Conservation (phyloP, 2,329 filamentous ascomycete species). For the Arthrobotrys musiformis region DNA sequence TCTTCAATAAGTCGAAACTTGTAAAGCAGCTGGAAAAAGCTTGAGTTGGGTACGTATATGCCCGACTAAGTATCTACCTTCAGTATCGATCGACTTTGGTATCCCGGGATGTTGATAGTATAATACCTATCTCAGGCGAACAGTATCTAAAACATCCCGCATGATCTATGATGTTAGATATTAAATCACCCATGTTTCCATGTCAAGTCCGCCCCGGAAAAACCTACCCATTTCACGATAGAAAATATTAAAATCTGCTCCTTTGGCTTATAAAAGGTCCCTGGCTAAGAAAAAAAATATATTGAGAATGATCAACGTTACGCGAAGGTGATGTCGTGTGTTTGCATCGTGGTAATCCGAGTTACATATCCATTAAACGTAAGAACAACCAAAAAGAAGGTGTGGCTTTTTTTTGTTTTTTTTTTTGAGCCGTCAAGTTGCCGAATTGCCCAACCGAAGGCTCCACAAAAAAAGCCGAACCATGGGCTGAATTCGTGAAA, state of each 20-base stretch:
- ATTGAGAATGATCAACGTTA: not conserved
- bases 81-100: constrained; percentile 1
- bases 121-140: not conserved
- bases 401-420: constrained; percentile 42
- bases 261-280: too few relatives aligned
- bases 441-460: not conserved
- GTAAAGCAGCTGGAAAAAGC: not conserved
- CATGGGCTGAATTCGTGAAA: too few relatives aligned
- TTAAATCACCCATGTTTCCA: not conserved
- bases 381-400: constrained; percentile 45
- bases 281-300: too few relatives aligned
- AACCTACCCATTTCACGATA: too few relatives aligned
- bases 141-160: not conserved
- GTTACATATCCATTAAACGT: constrained; percentile 12
- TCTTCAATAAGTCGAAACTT: not conserved
- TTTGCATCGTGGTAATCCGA: not conserved
- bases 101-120: not conserved
- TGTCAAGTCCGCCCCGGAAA: not conserved
- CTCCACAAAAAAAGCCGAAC: not conserved
- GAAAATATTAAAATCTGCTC: too few relatives aligned
- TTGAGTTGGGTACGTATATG: too few relatives aligned
- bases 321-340: constrained; percentile 7
- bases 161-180: constrained; percentile 15
- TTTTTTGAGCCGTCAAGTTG: not conserved
- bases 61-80: not conserved